phyloP scores from a whole-genome alignment of 768 basidiomycete species.

The Leucocoprinus leucothites region DNA sequence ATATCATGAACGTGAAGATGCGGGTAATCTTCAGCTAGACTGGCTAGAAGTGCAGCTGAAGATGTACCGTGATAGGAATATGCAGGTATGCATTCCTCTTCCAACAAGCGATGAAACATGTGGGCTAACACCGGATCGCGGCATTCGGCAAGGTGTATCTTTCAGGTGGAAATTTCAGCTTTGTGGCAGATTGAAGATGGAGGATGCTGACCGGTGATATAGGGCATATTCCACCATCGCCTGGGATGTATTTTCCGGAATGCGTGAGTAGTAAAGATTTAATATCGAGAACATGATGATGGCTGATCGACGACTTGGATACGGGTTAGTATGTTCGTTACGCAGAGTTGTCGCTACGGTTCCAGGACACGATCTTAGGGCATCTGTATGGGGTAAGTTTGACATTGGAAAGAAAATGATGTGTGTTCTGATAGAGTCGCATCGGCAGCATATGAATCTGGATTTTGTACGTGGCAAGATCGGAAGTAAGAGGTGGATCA shows the following conservation, averaged over 20 bases:
- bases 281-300: neutral
- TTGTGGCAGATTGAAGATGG: constrained; percentile 37
- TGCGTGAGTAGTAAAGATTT: constrained; percentile 54
- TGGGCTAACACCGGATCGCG: constrained; percentile 10
- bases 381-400: constrained; percentile 72
- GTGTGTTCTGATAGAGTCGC: constrained; percentile 14
- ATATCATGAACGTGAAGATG: constrained; percentile 61
- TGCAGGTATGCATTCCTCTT: constrained; percentile 55
- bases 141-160: constrained; percentile 23
- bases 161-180: constrained; percentile 25
- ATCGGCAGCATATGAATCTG: constrained; percentile 71
- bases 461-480: constrained; percentile 58
- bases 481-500: constrained; percentile 15
- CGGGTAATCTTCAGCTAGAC: constrained; percentile 86
- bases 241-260: constrained; percentile 79
- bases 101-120: constrained; percentile 12
- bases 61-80: constrained; percentile 59
- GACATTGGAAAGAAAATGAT: neutral
- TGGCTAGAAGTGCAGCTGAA: constrained; percentile 88
- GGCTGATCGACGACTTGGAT: constrained; percentile 11
- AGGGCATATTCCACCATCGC: constrained; percentile 87
- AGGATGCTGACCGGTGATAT: constrained; percentile 15
- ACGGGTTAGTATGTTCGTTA: constrained; percentile 57
- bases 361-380: constrained; percentile 85
- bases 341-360: constrained; percentile 72